Percentiles rank a stretch among this genome's conserved stretches.
phyloP scores from a whole-genome alignment of 2,329 filamentous ascomycete species.

The Trichoderma afroharzianum region DNA sequence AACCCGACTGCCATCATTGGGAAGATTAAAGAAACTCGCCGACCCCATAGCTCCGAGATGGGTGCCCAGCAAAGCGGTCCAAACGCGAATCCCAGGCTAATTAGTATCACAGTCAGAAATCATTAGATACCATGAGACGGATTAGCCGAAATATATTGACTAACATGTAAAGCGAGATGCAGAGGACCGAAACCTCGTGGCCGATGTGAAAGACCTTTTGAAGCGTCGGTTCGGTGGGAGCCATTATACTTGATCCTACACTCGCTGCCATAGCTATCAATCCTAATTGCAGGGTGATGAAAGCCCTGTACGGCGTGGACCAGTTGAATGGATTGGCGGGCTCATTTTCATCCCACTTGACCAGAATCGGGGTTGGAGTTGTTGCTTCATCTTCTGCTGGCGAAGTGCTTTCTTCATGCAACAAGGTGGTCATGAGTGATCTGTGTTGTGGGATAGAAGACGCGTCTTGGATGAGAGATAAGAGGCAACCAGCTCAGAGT shows the following conservation, averaged over 20 bases:
- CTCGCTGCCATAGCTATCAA: background rate
- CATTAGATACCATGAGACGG: accelerated
- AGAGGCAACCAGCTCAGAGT: background rate
- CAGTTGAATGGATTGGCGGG: background rate
- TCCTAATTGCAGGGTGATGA: background rate
- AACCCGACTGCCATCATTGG: constrained; percentile 44
- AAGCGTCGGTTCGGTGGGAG: background rate
- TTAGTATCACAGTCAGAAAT: background rate
- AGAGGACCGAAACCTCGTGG: background rate
- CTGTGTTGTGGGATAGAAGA: background rate
- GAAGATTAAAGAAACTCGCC: constrained; percentile 39
- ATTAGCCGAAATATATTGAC: background rate
- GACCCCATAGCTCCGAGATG: constrained; percentile 52
- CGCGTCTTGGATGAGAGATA: background rate
- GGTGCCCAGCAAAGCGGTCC: constrained; percentile 54
- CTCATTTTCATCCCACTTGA: constrained; percentile 3
- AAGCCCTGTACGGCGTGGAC: background rate
- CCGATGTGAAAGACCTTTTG: background rate
- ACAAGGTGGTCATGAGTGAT: background rate
- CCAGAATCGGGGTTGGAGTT: background rate
- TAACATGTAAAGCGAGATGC: background rate
- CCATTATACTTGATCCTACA: background rate
- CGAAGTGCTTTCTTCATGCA: background rate
- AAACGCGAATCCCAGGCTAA: constrained; percentile 45
- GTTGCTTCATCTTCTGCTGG: background rate